Percentiles rank a stretch among this genome's conserved stretches.
These are phyloP conservation scores for Porodaedalea pini DNA, from an alignment of 1,284 basidiomycete species.

Conservation along the genomic window DNA sequence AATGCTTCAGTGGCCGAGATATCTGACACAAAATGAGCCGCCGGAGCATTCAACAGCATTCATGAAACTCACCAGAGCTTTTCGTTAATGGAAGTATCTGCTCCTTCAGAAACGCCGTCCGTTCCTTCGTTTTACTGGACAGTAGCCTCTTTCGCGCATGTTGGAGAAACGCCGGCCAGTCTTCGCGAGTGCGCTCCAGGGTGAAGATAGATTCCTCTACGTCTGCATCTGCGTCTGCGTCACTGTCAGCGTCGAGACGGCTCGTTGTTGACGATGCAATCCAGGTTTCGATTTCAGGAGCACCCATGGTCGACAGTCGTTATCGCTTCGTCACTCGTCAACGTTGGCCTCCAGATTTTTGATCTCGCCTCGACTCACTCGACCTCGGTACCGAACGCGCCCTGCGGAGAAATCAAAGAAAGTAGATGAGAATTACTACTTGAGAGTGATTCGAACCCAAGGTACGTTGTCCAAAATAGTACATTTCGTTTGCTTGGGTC, in stretches of 20 bases:
- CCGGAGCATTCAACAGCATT: background rate
- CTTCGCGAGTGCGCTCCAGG: constrained; percentile 51
- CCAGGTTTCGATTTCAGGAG: constrained; percentile 40
- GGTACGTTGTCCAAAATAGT: too few relatives aligned
- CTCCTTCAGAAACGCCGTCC: constrained; percentile 59
- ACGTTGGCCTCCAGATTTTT: too few relatives aligned
- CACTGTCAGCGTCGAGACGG: constrained; percentile 5
- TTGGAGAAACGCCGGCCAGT: constrained; percentile 56
- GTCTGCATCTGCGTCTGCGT: constrained; percentile 29
- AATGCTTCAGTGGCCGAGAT: constrained; percentile 59
- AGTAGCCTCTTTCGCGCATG: constrained; percentile 49
- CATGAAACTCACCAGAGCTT: constrained; percentile 47
- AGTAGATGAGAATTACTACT: too few relatives aligned
- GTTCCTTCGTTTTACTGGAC: constrained; percentile 48
- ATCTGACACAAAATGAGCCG: constrained; percentile 39
- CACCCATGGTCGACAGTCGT: constrained; percentile 29
- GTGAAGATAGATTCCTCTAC: constrained; percentile 25
- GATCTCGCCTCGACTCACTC: background rate
- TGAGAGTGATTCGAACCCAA: too few relatives aligned
- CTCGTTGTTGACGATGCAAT: constrained; percentile 28
- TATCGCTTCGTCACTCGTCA: too few relatives aligned
- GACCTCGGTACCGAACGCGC: background rate
- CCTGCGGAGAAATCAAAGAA: too few relatives aligned
- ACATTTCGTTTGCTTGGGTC: too few relatives aligned
- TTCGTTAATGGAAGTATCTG: constrained; percentile 57